phyloP scores from a whole-genome alignment of 2,329 filamentous ascomycete species.

The Apiospora malaysiana region DNA sequence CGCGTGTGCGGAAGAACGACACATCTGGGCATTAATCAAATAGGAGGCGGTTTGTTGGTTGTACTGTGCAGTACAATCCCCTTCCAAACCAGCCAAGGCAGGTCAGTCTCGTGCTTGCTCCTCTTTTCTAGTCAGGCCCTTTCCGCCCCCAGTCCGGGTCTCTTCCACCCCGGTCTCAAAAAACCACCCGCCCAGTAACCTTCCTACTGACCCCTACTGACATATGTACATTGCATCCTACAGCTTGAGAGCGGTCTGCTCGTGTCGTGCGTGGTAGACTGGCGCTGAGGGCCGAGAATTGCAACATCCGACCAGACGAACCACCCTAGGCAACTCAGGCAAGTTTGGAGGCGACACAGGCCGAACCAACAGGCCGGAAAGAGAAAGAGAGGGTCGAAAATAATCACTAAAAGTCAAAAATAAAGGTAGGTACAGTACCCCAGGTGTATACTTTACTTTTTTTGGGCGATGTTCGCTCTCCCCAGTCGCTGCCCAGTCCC shows the following conservation, averaged over 20 bases:
- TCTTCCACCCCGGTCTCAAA: slow-evolving; percentile 15
- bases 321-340: slow-evolving; percentile 13
- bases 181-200: not conserved
- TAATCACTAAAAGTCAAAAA: not conserved
- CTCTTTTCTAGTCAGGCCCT: slow-evolving; percentile 17
- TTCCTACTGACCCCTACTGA: slow-evolving; percentile 7
- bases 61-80: not conserved
- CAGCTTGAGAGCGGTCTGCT: not conserved
- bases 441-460: slow-evolving; percentile 11
- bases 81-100: not conserved
- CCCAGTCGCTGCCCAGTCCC: not conserved
- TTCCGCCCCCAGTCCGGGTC: slow-evolving; percentile 15
- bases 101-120: slow-evolving; percentile 14
- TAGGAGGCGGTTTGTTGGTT: not conserved
- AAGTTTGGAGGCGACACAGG: slow-evolving; percentile 16
- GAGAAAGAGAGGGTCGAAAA: slow-evolving; percentile 1
- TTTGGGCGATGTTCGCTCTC: slow-evolving; percentile 4
- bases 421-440: slow-evolving; percentile 16
- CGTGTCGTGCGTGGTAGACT: slow-evolving; percentile 3
- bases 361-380: slow-evolving; percentile 17
- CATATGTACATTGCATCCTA: slow-evolving; percentile 8
- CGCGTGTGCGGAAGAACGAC: not conserved
- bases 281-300: slow-evolving; percentile 12
- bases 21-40: not conserved
- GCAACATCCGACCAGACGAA: not conserved